Base-by-base conservation (phyloP, 2,329 filamentous ascomycete genomes). In the Sporothrix euskadiensis region DNA sequence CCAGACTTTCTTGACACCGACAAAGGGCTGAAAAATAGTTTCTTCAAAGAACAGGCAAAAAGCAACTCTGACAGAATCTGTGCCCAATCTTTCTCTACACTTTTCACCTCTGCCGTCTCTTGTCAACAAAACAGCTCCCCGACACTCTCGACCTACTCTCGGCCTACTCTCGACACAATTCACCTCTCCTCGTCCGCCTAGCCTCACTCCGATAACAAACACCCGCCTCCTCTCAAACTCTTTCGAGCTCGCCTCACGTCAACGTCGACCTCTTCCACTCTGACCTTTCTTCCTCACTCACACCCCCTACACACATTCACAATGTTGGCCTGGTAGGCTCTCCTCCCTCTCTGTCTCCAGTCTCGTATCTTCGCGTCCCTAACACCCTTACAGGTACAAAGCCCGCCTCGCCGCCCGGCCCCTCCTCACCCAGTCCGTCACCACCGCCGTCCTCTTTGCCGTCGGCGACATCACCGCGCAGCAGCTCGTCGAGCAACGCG, bases 401-500 rank as follows among this genome's bases (percentile, higher is more conserved):
- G 86, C 89, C 80, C 92, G 89, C 82, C 87, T 98, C 81, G 91
- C 92, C 78, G 88, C 90, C 79, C 89, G 92, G 80, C 95, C 95
- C 74, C 85, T 98, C 78, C 89, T 98, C 79, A 98, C 95, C 12
- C 94, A 97, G 85, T 93, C 91, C 81, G 84, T 97, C 78, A 97
- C 94, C 73, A 98, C 95, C 54, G 92, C 93, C 68, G 88, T 98
- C 74, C 90, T 99, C 76, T 99, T 98, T 81, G 94, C 92, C 74
- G 93, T 94, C 16, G 96, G 96, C 79, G 96, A 99, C 84, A 86
- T 92, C 75, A 90, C 97, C 77, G 94, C 96, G 52, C 96, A 99
- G 83, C 95, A 98, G 83, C 86, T 89, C 49, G 92, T 99, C 74
- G 95, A 98, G 84, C 91, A 90, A 81, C 90, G 88, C 79, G 94